phyloP scores from a whole-genome alignment of 2,329 filamentous ascomycete species.

The Claviceps maximensis region DNA sequence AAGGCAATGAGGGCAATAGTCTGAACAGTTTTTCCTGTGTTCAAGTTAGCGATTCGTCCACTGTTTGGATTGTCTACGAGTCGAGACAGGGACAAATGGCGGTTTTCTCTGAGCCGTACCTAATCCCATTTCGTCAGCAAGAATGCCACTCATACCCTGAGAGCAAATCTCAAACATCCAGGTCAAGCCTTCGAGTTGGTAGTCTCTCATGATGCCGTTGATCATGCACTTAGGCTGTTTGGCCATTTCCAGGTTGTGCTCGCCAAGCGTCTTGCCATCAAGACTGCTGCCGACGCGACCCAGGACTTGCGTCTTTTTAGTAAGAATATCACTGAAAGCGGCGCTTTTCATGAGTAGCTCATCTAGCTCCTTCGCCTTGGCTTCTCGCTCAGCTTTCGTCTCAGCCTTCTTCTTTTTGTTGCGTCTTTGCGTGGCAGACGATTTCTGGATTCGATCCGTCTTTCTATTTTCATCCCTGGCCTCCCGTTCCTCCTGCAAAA shows the following conservation, averaged over 20 bases:
- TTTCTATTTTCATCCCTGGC: constrained; percentile 27
- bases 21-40: constrained; percentile 74
- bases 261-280: constrained; percentile 45
- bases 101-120: constrained; percentile 26
- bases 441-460: constrained; percentile 32
- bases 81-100: too few relatives aligned
- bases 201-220: constrained; percentile 83
- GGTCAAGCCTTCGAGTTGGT: constrained; percentile 86
- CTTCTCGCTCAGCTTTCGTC: constrained; percentile 40
- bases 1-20: constrained; percentile 80
- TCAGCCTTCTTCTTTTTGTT: constrained; percentile 37
- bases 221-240: constrained; percentile 74
- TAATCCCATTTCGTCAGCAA: constrained; percentile 90
- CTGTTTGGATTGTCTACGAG: background rate
- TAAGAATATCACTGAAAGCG: constrained; percentile 48
- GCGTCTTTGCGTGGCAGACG: constrained; percentile 26
- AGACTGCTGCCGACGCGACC: constrained; percentile 48
- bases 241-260: constrained; percentile 63
- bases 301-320: constrained; percentile 48
- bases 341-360: constrained; percentile 45
- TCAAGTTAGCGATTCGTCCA: constrained; percentile 5
- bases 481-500: constrained; percentile 24
- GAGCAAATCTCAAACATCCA: constrained; percentile 78
- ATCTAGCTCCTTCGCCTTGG: constrained; percentile 46
- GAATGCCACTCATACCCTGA: constrained; percentile 80